Evolutionary conservation across 2,329 filamentous ascomycete species (phyloP), one percentile per base, ranked within the genome.

Genomic region (Xylariales sp.): DNA sequence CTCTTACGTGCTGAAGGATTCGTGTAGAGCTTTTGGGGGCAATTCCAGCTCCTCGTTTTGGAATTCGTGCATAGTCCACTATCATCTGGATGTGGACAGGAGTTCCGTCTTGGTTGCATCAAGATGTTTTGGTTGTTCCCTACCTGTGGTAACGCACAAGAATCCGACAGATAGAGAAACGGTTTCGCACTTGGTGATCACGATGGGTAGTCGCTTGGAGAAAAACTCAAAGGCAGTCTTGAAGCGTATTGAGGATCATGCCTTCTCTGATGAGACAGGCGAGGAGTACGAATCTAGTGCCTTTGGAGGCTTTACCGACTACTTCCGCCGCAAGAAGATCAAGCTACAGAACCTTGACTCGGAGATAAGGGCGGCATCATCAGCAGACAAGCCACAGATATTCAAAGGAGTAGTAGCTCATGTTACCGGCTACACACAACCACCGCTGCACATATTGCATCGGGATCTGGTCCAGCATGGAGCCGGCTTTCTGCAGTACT

Each of bases 361-460:
- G 7, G 79, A 95, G 38, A 70, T 95, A 30, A 82, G 91, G 41
- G 75, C 84, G 21, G n/a, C n/a, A n/a, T 69, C 78, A 4, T 77
- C 81, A 2, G 62, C 67, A 1, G 81, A 83, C 48, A 88, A 85
- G 46, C 88, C 89, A 8, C 80, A 78, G 44, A 88, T 98, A 37
- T 98, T 98, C 70, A 88, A 84, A 49, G 89, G 88, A 1, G 75
- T 97, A 7, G 89, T 95, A 11, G 88, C 84, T 8, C 88, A 96
- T 62, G 85, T 98, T 17, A 95, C 90, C 51, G 93, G 93, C 33
- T 98, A 97, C 57, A 98, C 93, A 1, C 91, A 97, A 52, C 93
- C 93, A 1, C 88, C 90, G 2, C 69, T 96, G 37, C 90, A 89
- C 50, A 80, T 95, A 30, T 76, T 98, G 14, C 91, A 95, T 65